Conservation (phyloP, 2,329 filamentous ascomycete genomes). For the Xylaria sp. region DNA sequence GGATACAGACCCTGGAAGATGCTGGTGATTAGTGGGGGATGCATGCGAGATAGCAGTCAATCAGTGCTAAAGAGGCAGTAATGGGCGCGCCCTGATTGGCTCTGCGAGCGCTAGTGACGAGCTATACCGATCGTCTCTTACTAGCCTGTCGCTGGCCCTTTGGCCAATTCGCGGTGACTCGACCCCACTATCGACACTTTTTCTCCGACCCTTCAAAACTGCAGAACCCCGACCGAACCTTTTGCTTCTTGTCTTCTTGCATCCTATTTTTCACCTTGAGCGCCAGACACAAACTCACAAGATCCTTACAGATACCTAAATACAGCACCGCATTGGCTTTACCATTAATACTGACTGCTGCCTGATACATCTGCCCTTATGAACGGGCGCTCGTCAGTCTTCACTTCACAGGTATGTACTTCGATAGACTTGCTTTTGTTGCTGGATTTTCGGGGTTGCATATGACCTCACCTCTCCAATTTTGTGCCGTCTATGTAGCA, state of each 20-base stretch:
- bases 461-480: slow-evolving; percentile 42
- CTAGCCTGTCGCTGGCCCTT: slow-evolving; percentile 19
- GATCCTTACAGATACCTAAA: slow-evolving; percentile 28
- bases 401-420: slow-evolving; percentile 82
- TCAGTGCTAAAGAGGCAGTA: slow-evolving; percentile 12
- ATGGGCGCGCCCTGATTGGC: slow-evolving; percentile 28
- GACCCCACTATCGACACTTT: slow-evolving; percentile 36
- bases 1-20: slow-evolving; percentile 16
- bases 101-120: not conserved
- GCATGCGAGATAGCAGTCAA: slow-evolving; percentile 2
- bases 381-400: slow-evolving; percentile 84
- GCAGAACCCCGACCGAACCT: slow-evolving; percentile 19
- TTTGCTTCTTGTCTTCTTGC: slow-evolving; percentile 22
- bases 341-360: slow-evolving; percentile 39
- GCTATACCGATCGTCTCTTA: slow-evolving; percentile 10
- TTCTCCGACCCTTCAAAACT: slow-evolving; percentile 31
- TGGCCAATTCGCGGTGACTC: slow-evolving; percentile 32
- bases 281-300: slow-evolving; percentile 13
- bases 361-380: slow-evolving; percentile 73
- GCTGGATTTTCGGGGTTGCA: slow-evolving; percentile 5
- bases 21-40: slow-evolving; percentile 8
- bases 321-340: slow-evolving; percentile 27
- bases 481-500: not conserved
- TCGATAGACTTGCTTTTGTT: slow-evolving; percentile 8
- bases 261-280: slow-evolving; percentile 25